Base-by-base conservation (phyloP, 345 rosid genomes). In the Dipteronia dyeriana region DNA sequence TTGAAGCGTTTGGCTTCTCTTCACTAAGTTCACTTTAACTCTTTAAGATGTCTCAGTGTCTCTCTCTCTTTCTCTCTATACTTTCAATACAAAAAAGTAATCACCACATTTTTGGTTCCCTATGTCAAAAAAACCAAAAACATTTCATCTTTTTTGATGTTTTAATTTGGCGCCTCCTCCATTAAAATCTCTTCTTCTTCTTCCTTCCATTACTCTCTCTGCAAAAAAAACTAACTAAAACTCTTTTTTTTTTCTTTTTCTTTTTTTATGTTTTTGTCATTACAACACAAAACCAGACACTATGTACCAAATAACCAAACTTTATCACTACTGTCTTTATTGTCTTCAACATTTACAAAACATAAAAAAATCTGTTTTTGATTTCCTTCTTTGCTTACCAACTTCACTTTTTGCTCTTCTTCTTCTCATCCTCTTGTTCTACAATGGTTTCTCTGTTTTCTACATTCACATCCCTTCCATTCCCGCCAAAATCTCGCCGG, bases 361-460 rank as follows among this genome's bases (percentile, higher is more conserved):
- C 78, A 71, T 74, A 4, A 83, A 75, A 80, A 88, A 77, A 76
- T 70, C 79, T 6, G n/a, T 85, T 26, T 78, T 85, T 65, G 84
- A 85, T 11, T 84, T 77, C 61, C 81, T 88, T 70, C 68, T 76
- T 64, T 82, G 88, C 82, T 66, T 84, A 9, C 91, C 98, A 17
- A 83, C 96, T 80, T 86, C 94, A 38, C 79, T 93, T 70, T 82
- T 93, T 12, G 93, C 94, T 79, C 88, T 95, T 9, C 78, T 91
- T 26, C 79, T 91, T 7, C 9, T 93, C 68, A 73, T 91, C 68
- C 92, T 93, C 69, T 73, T 93, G 26, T 60, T 84, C 75, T 90
- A 82, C 84, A 95, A 95, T 82, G 94, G 91, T 75, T 87, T 85
- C 82, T 86, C 85, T 62, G 91, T 95, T 43, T 93, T 93, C 88